Evolutionary conservation across 169 alveolate species (phyloP).

Genomic region (Plasmodium coatneyi): DNA sequence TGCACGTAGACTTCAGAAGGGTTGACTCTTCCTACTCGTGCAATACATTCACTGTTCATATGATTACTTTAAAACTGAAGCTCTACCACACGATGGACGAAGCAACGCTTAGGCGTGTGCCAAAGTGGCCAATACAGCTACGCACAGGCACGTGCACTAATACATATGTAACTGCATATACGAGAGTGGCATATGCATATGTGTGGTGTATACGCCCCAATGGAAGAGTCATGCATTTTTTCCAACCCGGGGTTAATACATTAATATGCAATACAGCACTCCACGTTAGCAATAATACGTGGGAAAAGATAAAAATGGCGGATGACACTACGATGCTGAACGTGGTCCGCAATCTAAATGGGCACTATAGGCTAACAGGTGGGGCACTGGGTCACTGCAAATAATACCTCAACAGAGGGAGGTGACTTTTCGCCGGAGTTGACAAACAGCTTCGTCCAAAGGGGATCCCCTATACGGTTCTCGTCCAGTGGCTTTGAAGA

Average conservation of each 20-base stretch:
- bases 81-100: background rate
- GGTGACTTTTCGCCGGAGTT: background rate
- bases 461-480: background rate
- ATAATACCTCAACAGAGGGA: background rate
- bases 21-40: background rate
- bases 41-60: background rate
- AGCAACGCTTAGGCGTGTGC: background rate
- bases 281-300: background rate
- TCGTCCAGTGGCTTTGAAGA: background rate
- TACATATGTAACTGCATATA: background rate
- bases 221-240: background rate
- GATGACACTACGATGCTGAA: background rate
- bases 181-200: background rate
- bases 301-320: background rate
- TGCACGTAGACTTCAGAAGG: background rate
- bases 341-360: background rate
- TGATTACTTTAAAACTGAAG: background rate
- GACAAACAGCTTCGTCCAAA: background rate
- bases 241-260: background rate
- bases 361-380: background rate
- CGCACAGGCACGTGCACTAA: background rate
- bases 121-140: background rate
- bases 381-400: background rate
- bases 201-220: background rate
- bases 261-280: background rate